A percentile compares a stretch with the other conserved stretches of the same genome.
These are phyloP conservation scores for Plenodomus lindquistii DNA, from an alignment of 2,329 filamentous ascomycete species.

Conservation along the genomic window DNA sequence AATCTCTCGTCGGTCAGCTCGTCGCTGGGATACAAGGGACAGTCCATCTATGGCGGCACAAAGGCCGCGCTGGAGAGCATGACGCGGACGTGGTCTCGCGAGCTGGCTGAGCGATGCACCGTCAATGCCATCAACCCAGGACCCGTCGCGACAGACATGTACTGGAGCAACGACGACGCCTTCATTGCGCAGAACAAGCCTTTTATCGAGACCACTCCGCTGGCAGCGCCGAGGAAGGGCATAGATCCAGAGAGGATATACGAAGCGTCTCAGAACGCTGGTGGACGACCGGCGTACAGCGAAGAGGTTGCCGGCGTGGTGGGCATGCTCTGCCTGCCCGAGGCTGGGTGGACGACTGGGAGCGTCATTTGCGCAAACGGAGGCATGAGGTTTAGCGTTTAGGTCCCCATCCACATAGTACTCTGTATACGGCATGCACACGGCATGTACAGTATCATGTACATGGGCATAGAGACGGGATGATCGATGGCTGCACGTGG, in stretches of 20 bases:
- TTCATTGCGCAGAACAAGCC: conserved; percentile 64
- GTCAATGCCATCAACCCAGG: conserved; percentile 70
- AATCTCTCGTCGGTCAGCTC: conserved; percentile 64
- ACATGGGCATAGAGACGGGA: too few species aligned
- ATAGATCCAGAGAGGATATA: conserved; percentile 64
- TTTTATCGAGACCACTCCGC: conserved; percentile 66
- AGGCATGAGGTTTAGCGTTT: conserved; percentile 59
- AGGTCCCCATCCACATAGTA: background rate
- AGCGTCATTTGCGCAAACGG: conserved; percentile 81
- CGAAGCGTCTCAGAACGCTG: conserved; percentile 47
- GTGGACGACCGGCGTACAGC: conserved; percentile 64
- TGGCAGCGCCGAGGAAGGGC: conserved; percentile 63
- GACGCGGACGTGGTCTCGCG: conserved; percentile 70
- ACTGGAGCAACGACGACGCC: conserved; percentile 57
- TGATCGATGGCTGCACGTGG: background rate
- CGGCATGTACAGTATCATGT: too few species aligned
- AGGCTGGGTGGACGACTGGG: conserved; percentile 78
- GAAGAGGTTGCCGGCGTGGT: conserved; percentile 75
- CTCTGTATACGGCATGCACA: too few species aligned
- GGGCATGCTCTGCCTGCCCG: conserved; percentile 72
- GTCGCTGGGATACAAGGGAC: conserved; percentile 60
- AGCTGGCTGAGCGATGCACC: conserved; percentile 64
- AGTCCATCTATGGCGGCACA: conserved; percentile 67
- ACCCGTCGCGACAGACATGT: conserved; percentile 67
- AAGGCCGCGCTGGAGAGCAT: conserved; percentile 70